Percentiles rank a stretch among this genome's conserved stretches.
Evolutionary conservation across 208 protist species (phyloP).

Genomic region (Porcisia hertigi): DNA sequence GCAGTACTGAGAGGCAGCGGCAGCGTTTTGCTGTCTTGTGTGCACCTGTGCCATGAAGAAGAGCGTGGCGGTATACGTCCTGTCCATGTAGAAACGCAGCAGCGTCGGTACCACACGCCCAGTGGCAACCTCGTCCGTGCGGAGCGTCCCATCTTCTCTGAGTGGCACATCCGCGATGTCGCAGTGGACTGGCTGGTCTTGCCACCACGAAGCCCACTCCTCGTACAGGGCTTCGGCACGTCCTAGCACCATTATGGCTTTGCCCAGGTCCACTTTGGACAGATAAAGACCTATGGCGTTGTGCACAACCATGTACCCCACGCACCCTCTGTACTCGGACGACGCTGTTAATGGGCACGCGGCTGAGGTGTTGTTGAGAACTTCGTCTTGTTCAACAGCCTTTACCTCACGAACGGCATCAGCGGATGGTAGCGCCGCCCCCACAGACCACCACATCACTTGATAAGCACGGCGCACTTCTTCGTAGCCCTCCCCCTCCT

Average conservation of each 20-base stretch:
- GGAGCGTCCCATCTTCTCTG: conserved; percentile 48
- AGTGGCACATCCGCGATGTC: conserved; percentile 49
- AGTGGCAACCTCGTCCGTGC: conserved; percentile 15
- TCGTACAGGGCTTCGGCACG: conserved; percentile 62
- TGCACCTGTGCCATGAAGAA: conserved; percentile 91
- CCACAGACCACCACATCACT: conserved; percentile 40
- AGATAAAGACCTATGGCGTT: conserved; percentile 81
- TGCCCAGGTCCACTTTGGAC: conserved; percentile 39
- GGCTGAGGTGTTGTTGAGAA: conserved; percentile 26
- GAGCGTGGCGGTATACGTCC: conserved; percentile 67
- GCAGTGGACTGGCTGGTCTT: conserved; percentile 23
- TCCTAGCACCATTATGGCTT: conserved; percentile 59
- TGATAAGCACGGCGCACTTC: conserved; percentile 59
- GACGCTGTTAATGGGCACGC: background rate
- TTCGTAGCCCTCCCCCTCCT: conserved; percentile 60
- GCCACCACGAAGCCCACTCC: conserved; percentile 63
- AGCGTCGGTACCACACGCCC: conserved; percentile 18
- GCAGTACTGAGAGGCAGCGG: conserved; percentile 74
- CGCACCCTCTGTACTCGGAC: conserved; percentile 36
- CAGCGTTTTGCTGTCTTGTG: conserved; percentile 44
- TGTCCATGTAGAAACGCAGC: conserved; percentile 78
- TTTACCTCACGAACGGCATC: conserved; percentile 22
- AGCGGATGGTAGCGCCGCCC: conserved; percentile 20
- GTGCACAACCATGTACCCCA: conserved; percentile 67
- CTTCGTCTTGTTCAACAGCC: conserved; percentile 39